phyloP scores from a whole-genome alignment of 441 rosid species.

The Populus hybrid region DNA sequence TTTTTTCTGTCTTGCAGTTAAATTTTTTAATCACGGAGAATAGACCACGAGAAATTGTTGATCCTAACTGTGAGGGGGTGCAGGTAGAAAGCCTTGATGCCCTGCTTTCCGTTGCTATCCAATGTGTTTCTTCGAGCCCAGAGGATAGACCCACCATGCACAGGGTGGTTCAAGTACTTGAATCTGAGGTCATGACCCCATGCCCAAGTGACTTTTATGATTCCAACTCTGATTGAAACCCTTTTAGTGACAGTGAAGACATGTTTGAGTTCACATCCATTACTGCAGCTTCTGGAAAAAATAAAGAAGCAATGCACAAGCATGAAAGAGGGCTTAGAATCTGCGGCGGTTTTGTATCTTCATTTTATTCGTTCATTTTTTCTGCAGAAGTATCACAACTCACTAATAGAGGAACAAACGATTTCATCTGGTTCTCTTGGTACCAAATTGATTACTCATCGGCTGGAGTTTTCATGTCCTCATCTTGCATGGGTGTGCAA shows the following conservation, averaged over 20 bases:
- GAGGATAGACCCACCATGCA: conserved; percentile 98
- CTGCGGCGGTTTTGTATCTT: conserved; percentile 32
- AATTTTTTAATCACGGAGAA: conserved; percentile 68
- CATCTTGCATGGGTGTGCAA: conserved; percentile 26
- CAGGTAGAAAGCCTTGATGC: conserved; percentile 78
- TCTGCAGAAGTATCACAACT: conserved; percentile 30
- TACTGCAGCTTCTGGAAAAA: conserved; percentile 8
- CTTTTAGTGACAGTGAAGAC: conserved; percentile 15
- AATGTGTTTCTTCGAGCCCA: conserved; percentile 77
- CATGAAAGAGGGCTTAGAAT: conserved; percentile 22
- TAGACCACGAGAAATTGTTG: conserved; percentile 70
- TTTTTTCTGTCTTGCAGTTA: conserved; percentile 52
- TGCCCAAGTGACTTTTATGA: conserved; percentile 96
- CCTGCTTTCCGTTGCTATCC: conserved; percentile 76
- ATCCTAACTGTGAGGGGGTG: conserved; percentile 81
- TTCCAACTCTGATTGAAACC: conserved; percentile 64
- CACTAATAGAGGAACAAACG: conserved; percentile 10
- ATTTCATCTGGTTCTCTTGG: conserved; percentile 8
- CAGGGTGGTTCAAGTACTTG: conserved; percentile 88
- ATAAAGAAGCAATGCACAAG: conserved; percentile 17
- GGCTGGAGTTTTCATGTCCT: conserved; percentile 6
- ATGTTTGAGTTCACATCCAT: conserved; percentile 18
- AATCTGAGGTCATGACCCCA: conserved; percentile 98
- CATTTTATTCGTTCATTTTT: conserved; percentile 43
- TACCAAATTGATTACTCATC: conserved; percentile 11